Percentiles rank a stretch among this genome's conserved stretches.
Evolutionary conservation across 2,329 filamentous ascomycete species (phyloP).

Genomic region (Talaromyces sp.): DNA sequence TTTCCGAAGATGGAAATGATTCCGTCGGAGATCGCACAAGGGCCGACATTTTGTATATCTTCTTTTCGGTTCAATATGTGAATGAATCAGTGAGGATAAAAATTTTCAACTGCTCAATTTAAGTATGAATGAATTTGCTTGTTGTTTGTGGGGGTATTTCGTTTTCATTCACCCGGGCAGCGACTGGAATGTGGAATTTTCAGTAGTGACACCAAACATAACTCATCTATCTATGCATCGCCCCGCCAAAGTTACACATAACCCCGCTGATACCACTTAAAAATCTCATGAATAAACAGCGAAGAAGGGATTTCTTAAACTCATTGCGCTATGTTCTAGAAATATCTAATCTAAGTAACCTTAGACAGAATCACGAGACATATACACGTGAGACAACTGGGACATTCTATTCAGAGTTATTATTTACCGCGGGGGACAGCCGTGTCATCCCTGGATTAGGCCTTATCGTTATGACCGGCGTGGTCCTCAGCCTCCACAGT

Average conservation of each 20-base stretch:
- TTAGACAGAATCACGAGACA: not conserved
- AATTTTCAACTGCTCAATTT: not conserved
- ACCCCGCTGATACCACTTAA: not conserved
- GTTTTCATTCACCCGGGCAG: constrained; percentile 1
- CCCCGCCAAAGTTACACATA: not conserved
- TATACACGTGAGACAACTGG: not conserved
- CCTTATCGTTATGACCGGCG: not conserved
- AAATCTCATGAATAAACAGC: not conserved
- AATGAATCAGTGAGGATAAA: not conserved
- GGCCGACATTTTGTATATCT: not conserved
- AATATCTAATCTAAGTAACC: not conserved
- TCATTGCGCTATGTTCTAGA: not conserved
- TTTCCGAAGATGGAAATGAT: constrained; percentile 3
- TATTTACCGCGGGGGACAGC: not conserved
- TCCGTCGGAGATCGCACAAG: constrained; percentile 4
- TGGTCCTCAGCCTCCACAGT: not conserved
- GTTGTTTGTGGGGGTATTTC: not conserved
- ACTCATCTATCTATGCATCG: not conserved
- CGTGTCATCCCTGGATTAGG: not conserved
- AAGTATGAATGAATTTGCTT: not conserved
- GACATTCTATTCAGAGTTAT: not conserved
- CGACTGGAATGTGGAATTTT: constrained; percentile 10
- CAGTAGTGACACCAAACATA: not conserved
- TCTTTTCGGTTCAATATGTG: not conserved
- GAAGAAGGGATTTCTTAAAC: not conserved